Evolutionary conservation across 2,329 filamentous ascomycete genomes (phyloP), one percentile per base, ranked within the genome.

Genomic region (Niveomyces coronatus): DNA sequence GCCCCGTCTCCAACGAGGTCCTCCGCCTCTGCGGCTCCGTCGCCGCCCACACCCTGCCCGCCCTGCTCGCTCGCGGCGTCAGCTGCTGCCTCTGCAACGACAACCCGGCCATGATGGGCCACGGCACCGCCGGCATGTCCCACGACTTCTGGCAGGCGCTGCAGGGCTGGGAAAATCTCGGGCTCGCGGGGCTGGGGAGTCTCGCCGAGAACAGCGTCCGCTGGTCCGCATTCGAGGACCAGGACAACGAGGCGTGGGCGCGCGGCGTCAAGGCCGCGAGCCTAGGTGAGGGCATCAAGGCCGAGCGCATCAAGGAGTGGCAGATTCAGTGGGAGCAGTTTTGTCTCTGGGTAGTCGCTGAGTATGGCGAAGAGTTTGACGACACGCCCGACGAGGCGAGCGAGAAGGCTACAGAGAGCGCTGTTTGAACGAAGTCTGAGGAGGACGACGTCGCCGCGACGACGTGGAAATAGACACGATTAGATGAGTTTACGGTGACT

Each of bases 81-180:
- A 60, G 84, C 5, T 89, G 87, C 51, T 77, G 81, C 9, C 72
- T 98, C 9, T 86, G 81, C 63, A 94, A 94, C 53, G 89, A 95
- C 54, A 87, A 94, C 54, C 88, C 87, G 1, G 85, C 83, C 1
- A 85, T 95, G 52, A 68, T 94, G 5, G 88, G 88, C 8, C 85
- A 94, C 51, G 84, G 84, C 41, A 76, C 72, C 6, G 82, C 79
- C 18, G 86, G 85, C 26, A 79, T 91, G 71, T 89, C 83, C 2
- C 85, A 94, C 58, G 87, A 95, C 61, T 94, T 94, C 60, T 95
- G 86, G 85, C 86, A 94, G 59, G 82, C 84, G 2, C 64, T 95
- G 15, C 87, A 94, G 59, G 88, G 85, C 0, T 91, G 88, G 76
- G 82, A 94, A 42, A 94, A 93, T 53, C 72, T 95, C 11, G 91